Conservation (phyloP, 139 green algal species). For the Picochlorum sp. region DNA sequence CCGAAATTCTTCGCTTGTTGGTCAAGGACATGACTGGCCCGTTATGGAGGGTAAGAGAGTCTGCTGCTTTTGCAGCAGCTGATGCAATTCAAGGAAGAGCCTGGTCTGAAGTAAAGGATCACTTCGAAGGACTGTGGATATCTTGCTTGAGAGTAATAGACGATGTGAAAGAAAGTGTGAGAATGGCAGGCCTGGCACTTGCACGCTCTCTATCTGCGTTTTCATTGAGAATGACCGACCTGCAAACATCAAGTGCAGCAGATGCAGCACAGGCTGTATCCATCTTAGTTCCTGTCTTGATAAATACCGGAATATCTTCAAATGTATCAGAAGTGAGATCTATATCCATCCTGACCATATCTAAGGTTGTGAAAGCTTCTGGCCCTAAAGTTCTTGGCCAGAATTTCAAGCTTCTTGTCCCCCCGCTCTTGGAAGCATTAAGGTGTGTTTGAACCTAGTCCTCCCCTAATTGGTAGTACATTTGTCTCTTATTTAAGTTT, state of each 20-base stretch:
- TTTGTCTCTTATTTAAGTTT: neutral
- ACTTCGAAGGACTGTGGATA: constrained; percentile 56
- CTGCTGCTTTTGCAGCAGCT: constrained; percentile 40
- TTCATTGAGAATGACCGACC: constrained; percentile 59
- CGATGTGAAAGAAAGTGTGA: constrained; percentile 79
- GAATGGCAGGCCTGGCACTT: constrained; percentile 22
- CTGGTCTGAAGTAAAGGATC: constrained; percentile 46
- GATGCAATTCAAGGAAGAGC: constrained; percentile 66
- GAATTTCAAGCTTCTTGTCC: constrained; percentile 52
- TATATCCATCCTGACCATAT: constrained; percentile 36
- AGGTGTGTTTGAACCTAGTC: no score
- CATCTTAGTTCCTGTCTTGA: constrained; percentile 50
- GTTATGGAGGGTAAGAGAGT: constrained; percentile 79
- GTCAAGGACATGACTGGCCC: constrained; percentile 58
- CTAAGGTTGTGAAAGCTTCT: constrained; percentile 32
- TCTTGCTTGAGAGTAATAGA: constrained; percentile 64
- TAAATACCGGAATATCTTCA: constrained; percentile 33
- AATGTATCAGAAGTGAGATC: constrained; percentile 1
- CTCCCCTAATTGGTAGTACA: neutral
- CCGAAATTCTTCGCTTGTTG: constrained; percentile 36
- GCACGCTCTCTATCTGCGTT: constrained; percentile 33
- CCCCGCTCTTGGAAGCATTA: constrained; percentile 69
- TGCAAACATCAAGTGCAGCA: constrained; percentile 18
- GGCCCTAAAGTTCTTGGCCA: constrained; percentile 27
- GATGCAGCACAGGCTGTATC: constrained; percentile 33